Evolutionary conservation across 1,139 yeast species (phyloP).

Genomic region (Hyphopichia fennica): DNA sequence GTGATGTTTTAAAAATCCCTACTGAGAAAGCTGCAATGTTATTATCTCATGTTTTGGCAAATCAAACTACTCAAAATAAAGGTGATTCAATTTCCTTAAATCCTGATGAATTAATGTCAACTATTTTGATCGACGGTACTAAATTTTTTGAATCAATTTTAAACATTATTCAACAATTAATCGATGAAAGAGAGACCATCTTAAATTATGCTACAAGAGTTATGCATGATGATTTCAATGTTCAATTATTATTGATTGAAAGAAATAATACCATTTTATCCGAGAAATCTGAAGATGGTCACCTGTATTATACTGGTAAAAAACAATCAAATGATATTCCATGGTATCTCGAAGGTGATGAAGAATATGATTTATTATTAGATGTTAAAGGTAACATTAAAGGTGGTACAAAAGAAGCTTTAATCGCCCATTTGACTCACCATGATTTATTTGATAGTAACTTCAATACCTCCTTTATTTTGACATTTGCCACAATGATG

Average conservation of each 20-base stretch:
- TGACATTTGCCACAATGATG: conserved; percentile 77
- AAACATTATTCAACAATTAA: conserved; percentile 52
- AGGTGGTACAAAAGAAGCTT: conserved; percentile 84
- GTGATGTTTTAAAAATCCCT: conserved; percentile 38
- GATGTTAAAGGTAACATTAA: conserved; percentile 74
- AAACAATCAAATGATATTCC: conserved; percentile 49
- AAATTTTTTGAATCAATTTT: conserved; percentile 46
- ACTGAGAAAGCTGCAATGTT: conserved; percentile 53
- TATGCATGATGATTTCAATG: conserved; percentile 71
- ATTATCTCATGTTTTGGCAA: conserved; percentile 45
- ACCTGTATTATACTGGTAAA: conserved; percentile 37
- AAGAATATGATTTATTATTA: conserved; percentile 68
- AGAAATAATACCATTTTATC: conserved; percentile 55
- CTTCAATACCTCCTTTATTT: conserved; percentile 69
- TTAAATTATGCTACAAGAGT: conserved; percentile 73
- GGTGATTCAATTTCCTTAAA: conserved; percentile 51
- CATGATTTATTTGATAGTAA: conserved; percentile 69
- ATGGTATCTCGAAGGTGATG: conserved; percentile 82
- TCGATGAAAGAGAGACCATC: conserved; percentile 69
- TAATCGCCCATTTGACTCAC: conserved; percentile 80
- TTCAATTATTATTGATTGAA: conserved; percentile 60
- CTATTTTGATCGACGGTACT: conserved; percentile 46
- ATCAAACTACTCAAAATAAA: conserved; percentile 39
- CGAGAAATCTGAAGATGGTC: conserved; percentile 38
- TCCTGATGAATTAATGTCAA: conserved; percentile 46